phyloP scores from a whole-genome alignment of 345 rosid species.

The Lenwebbia sp. region DNA sequence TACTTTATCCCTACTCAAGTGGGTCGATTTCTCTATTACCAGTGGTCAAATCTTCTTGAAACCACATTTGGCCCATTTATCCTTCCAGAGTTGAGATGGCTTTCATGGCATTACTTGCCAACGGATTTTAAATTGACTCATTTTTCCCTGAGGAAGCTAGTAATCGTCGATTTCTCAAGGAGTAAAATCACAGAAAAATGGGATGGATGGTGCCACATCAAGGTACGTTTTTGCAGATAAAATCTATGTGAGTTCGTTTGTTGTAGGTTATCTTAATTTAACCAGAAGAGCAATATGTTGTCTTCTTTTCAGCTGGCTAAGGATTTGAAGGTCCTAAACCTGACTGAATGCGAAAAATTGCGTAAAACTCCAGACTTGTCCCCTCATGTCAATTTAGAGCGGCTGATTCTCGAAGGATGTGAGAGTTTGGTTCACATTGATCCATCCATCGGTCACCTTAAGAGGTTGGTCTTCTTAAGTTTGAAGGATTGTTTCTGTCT shows the following conservation, averaged over 20 bases:
- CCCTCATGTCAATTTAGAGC: neutral
- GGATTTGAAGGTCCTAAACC: neutral
- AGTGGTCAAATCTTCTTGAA: neutral
- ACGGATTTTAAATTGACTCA: fast-evolving
- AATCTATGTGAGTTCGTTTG: neutral
- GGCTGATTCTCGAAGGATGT: neutral
- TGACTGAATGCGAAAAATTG: neutral
- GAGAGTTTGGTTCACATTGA: neutral
- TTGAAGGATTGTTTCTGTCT: neutral
- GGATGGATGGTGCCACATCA: neutral
- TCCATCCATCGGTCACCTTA: neutral
- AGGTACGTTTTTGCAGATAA: neutral
- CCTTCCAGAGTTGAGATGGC: neutral
- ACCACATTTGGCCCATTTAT: neutral
- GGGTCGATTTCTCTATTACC: fast-evolving
- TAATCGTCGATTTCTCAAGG: neutral
- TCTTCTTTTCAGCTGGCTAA: neutral
- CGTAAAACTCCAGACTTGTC: neutral
- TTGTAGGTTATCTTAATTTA: neutral
- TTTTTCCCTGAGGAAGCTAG: neutral
- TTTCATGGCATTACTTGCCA: neutral
- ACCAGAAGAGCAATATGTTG: neutral
- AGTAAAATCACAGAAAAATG: neutral
- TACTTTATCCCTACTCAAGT: neutral
- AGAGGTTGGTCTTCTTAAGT: neutral